Evolutionary conservation across 192 early-diverging fungal genomes (phyloP), one percentile per base, ranked within the genome.

Genomic region (Pilobolus umbonatus): DNA sequence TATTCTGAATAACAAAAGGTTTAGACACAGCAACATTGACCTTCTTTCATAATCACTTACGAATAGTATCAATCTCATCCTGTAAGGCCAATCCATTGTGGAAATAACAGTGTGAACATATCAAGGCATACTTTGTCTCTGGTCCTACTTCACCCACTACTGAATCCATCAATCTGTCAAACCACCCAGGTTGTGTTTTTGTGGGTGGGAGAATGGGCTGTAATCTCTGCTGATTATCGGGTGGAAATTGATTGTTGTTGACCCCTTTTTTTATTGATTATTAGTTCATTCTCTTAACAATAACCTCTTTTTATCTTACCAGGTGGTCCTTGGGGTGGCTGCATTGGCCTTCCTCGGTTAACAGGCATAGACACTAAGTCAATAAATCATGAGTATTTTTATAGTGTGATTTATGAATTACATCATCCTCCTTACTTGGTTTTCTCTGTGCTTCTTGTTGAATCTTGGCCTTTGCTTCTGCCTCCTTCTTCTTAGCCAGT

Each of bases 71-170:
- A 54, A 90, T 76, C 47, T 94, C 91, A 25, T 92, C 80, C 8
- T 90, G 87, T 29, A 89, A 75, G 10, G 88, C 90, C 36, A 98
- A 75, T 0, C 96, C 96, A 69, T 98, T 98, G 68, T 97, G 95
- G 0, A 84, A 82, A 64, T 84, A 93, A 71, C 96, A 98, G 38
- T 84, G 76, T 28, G 86, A 77, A 67, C 96, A 98, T 35, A 98
- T 89, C 25, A 98, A 77, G 17, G 96, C 96, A 63, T 93, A 98
- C 62, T 92, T 92, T 64, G 84, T 88, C 28, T 92, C 83, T 1
- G 88, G 90, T 19, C 88, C 86, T 22, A 91, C 90, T 32, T 94
- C 93, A 8, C 96, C 96, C 25, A 96, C 88, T 22, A 98, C 75
- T 50, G 89, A 88, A 67, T 96, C 93, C 25, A 98, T 80, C 9